Evolutionary conservation across 1,139 yeast genomes (phyloP).

Genomic region (Taphrina deformans): DNA sequence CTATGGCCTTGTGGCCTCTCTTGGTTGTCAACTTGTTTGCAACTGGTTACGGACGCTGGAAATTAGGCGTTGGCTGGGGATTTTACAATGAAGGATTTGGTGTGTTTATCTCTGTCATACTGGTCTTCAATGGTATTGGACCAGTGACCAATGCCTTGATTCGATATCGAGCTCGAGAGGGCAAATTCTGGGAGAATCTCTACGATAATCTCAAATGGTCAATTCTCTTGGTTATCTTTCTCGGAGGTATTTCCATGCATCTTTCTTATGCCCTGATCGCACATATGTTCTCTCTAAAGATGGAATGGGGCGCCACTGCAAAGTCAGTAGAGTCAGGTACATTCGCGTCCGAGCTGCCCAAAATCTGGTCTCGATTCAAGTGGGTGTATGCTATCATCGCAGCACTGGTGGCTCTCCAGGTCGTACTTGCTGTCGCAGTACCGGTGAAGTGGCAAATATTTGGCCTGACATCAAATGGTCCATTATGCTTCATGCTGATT

Average conservation of each 20-base stretch:
- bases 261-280: conserved; percentile 36
- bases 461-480: conserved; percentile 31
- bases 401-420: conserved; percentile 8
- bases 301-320: conserved; percentile 40
- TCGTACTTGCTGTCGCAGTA: conserved; percentile 16
- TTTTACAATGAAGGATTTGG: conserved; percentile 36
- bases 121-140: conserved; percentile 37
- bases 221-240: conserved; percentile 33
- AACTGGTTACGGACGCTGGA: conserved; percentile 38
- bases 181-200: conserved; percentile 33
- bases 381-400: conserved; percentile 10
- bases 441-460: conserved; percentile 15
- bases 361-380: conserved; percentile 34
- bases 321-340: conserved; percentile 38
- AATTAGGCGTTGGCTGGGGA: conserved; percentile 34
- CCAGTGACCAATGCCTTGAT: conserved; percentile 38
- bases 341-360: conserved; percentile 38
- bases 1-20: conserved; percentile 36
- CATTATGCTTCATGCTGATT: conserved; percentile 35
- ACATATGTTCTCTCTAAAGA: conserved; percentile 37
- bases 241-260: conserved; percentile 38
- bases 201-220: conserved; percentile 36
- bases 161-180: conserved; percentile 35
- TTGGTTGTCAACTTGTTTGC: conserved; percentile 36
- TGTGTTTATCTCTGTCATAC: conserved; percentile 34